A percentile compares a stretch with the other conserved stretches of the same genome.
Conservation (phyloP, 352 stramenopile genomes). For the Phytopythium montanum region DNA sequence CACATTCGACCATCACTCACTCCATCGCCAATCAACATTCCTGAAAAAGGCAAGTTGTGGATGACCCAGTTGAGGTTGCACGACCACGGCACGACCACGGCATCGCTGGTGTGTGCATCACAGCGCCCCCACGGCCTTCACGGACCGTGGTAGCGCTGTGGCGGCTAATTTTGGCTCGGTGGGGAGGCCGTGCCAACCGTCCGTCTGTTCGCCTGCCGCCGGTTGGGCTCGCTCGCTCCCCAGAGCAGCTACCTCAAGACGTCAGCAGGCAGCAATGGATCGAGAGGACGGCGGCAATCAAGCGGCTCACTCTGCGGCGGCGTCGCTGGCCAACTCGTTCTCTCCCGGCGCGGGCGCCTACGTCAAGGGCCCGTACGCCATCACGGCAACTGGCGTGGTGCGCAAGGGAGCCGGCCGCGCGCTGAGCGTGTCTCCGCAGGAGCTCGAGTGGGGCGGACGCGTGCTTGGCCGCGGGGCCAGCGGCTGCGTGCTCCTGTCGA, state of each 20-base stretch:
- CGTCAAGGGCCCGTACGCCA: conserved; percentile 80
- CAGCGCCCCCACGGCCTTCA: too few species aligned
- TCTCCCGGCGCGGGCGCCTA: conserved; percentile 64
- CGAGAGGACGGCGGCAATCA: conserved; percentile 26
- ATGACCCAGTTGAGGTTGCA: not conserved
- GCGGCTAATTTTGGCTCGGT: not conserved
- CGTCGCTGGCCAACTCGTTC: conserved; percentile 48
- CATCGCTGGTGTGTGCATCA: too few species aligned
- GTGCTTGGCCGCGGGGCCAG: conserved; percentile 75
- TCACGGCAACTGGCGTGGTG: conserved; percentile 73
- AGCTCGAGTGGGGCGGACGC: conserved; percentile 71
- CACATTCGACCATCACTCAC: not conserved
- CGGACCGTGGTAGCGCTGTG: not conserved
- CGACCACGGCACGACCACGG: not conserved
- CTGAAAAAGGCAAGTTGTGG: not conserved
- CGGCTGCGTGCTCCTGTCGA: conserved; percentile 61
- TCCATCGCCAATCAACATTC: not conserved
- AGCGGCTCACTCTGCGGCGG: conserved; percentile 21
- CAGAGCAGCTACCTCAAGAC: too few species aligned
- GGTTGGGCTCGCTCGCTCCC: too few species aligned
- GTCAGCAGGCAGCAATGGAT: conserved; percentile 18
- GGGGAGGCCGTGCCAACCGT: not conserved
- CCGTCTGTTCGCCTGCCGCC: not conserved
- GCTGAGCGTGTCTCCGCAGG: conserved; percentile 72
- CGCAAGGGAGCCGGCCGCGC: conserved; percentile 78